Base-by-base conservation (phyloP, 2,329 filamentous ascomycete genomes). In the Exophiala lecanii-corni region DNA sequence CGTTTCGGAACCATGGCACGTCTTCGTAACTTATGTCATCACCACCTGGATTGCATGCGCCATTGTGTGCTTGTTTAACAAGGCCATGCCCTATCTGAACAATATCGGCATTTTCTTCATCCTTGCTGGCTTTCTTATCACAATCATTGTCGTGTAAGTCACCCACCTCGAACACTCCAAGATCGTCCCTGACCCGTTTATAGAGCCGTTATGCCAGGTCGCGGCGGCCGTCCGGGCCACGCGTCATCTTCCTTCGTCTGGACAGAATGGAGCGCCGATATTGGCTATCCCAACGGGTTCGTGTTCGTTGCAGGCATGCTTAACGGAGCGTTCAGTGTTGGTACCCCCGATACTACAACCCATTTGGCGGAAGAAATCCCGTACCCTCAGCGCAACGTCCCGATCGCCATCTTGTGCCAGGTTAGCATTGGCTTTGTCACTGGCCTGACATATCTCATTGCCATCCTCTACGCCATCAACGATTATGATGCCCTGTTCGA, bases 311-410 rank as follows among this genome's bases (percentile, higher is more conserved):
- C 76, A 1, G 80, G 81, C 13, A 81, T 84, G 59, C 68, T 84
- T 20, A 86, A 86, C 55, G 82, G 81, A 9, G 82, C 82, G 2
- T 86, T 78, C 57, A 76, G 76, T 35, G 76, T 86, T 12, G 83
- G 82, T 4, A 76, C 78, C 1, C 77, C 80, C 0, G 82, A 86
- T 56, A 77, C 77, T 36, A 75, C 79, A 1, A 76, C 76, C 30
- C 79, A 56, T 47, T 85, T 79, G 57, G 76, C 77, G 33, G 76
- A 86, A 15, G 83, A 82, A 9, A 76, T 78, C 1, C 77, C 80
- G 0, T 81, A 86, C 55, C 77, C 78, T 36, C 75, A 79, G 2
- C 76, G 62, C 18, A 72, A 75, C 45, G 65, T 73, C 12, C 71
- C 73, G 18, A 73, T 71, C 43, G 73, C 72, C 2, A 65, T 76